phyloP scores from a whole-genome alignment of 352 stramenopile species.

The Bremia lactucae region DNA sequence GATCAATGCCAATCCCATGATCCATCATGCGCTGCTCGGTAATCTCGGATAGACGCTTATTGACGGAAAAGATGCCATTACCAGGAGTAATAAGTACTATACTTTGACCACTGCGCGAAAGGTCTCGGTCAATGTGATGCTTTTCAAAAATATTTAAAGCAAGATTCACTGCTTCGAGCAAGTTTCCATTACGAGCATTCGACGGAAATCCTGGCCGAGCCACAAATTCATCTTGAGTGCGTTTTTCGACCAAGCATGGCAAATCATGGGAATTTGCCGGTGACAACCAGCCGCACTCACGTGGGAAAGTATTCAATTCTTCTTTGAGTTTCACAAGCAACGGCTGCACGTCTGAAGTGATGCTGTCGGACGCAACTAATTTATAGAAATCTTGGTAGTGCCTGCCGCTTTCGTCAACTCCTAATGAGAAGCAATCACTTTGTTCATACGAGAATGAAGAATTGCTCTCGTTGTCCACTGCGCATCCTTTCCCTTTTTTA shows the following conservation, averaged over 20 bases:
- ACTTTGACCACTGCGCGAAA: constrained; percentile 91
- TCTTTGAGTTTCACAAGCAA: constrained; percentile 66
- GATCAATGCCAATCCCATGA: constrained; percentile 97
- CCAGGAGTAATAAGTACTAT: constrained; percentile 93
- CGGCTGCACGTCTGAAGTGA: constrained; percentile 52
- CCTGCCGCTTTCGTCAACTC: constrained; percentile 61
- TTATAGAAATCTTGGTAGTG: constrained; percentile 86
- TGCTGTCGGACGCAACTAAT: constrained; percentile 63
- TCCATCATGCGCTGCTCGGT: constrained; percentile 99
- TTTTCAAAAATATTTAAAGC: constrained; percentile 98
- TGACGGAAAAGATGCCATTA: constrained; percentile 94
- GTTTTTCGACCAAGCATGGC: constrained; percentile 15
- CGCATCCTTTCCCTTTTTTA: constrained; percentile 11
- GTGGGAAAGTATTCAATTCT: constrained; percentile 67
- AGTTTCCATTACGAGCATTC: constrained; percentile 84
- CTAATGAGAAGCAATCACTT: constrained; percentile 56
- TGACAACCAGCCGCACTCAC: constrained; percentile 52
- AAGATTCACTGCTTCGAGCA: constrained; percentile 97
- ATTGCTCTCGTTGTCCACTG: constrained; percentile 22
- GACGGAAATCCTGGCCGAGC: constrained; percentile 43
- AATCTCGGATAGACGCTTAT: constrained; percentile 91
- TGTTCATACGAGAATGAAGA: constrained; percentile 56
- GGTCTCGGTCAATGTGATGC: constrained; percentile 96
- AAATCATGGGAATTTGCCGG: constrained; percentile 32
- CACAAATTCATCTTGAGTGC: constrained; percentile 4